Base-by-base conservation (phyloP, 2,329 filamentous ascomycete genomes). In the Aspergillus sp. region DNA sequence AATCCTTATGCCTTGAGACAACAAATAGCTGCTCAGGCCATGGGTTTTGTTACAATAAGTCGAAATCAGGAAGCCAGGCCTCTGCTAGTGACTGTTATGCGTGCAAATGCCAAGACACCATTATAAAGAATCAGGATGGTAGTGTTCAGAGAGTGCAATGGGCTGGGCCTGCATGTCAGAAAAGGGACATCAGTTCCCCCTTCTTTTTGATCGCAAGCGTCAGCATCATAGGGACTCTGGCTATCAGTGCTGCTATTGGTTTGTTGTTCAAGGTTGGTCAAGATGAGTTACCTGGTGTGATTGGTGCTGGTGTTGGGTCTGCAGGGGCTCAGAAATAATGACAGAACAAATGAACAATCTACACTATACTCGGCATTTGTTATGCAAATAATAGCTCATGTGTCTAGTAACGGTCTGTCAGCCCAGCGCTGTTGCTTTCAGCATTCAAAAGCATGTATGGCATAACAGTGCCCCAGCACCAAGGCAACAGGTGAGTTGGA, bases 221-320 rank as follows among this genome's bases (percentile, higher is more conserved):
- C 57, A 83, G 80, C 3, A 71, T 96, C 42, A 69, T 82, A 34
- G 73, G 94, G 52, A 70, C 93, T 1, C 77, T 80, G 41, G 69
- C 86, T 34, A 70, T 94, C 29, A 76, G 75, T 34, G 83, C 85
- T 63, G 82, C 81, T 7, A 83, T 97, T 57, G 81, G 83, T 4
- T 73, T 94, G 75, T 68, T 98, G 45, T 93, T 85, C 68, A 83
- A 74, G 52, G 86, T 97, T 60, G 93, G 91, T 32, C 80, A 86
- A 65, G 83, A 94, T 73, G 85, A 89, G 69, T 74, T 97, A 53
- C 93, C 93, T 0, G 89, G 89, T 57, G 91, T 98, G 6, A 90
- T 98, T 66, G 88, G 89, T n/a, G 93, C 93, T 42, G 93, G 93
- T 53, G 91, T 98, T 34, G 86, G 85, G 54, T 80, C 82, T 48